Evolutionary conservation across 2,329 filamentous ascomycete species (phyloP), one percentile per base, ranked within the genome.

Genomic region (Neonectria ditissima): DNA sequence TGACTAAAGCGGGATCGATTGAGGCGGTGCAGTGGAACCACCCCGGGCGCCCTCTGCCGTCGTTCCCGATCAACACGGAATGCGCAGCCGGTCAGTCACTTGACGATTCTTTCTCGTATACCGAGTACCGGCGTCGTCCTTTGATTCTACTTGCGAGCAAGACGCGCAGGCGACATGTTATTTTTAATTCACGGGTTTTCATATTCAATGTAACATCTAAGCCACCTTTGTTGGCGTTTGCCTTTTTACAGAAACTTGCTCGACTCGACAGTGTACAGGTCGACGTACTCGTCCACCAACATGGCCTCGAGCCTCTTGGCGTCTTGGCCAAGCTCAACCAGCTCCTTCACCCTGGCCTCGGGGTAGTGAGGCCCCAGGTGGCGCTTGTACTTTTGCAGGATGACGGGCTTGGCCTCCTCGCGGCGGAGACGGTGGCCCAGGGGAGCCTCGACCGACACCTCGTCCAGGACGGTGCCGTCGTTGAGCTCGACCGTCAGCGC

Each of bases 351-450:
- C 76, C 90, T 89, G 52, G 86, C 84, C 77, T 92, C 86, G 65
- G 88, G 84, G 80, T 92, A 97, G 84, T 97, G 95, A 57, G 92
- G 92, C 74, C 87, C 87, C 55, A 98, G 84, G 82, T 99, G 96
- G 78, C 92, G 90, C 90, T 94, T 91, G 85, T 93, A 99, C 87
- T 99, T 99, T 80, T 89, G 90, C 73, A 98, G 83, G 73, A 99
- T 97, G 81, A 97, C 92, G 63, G 96, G 96, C 88, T 98, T 98
- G 73, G 96, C 96, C 87, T 99, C 96, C 74, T 97, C 94, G 74
- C 95, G 89, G 70, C 96, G 87, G 76, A 96, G 86, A 70, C 91
- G 91, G 85, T 99, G 96, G 74, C 96, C 96, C 43, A 99, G 89
- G 61, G 96, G 96, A 62, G 96, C 95, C 85, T 97, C 94, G 58